phyloP scores from a whole-genome alignment of 495 filamentous ascomycete species.

The Immersiella caudata region DNA sequence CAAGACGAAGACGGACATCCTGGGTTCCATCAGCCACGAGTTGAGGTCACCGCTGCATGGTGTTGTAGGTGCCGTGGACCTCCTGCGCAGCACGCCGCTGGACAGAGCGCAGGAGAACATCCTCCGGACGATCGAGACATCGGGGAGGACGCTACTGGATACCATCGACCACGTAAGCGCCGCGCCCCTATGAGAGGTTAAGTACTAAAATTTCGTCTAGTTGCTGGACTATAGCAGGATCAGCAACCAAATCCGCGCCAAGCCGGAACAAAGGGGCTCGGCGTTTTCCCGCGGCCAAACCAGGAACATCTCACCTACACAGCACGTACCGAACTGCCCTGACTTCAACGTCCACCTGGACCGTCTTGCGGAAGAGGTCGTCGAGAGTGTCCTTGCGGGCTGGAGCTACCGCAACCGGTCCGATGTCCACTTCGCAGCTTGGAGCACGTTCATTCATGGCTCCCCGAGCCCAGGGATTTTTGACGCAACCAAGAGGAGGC shows the following conservation, averaged over 20 bases:
- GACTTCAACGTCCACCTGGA: conserved; percentile 42
- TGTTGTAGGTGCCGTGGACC: conserved; percentile 69
- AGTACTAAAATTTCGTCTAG: conserved; percentile 20
- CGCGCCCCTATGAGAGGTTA: conserved; percentile 1
- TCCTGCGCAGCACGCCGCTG: conserved; percentile 62
- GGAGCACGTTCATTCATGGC: not conserved
- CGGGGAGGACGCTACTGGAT: conserved; percentile 73
- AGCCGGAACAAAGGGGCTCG: conserved; percentile 21
- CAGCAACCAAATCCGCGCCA: conserved; percentile 45
- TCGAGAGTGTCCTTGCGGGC: conserved; percentile 62
- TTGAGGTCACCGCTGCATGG: conserved; percentile 78
- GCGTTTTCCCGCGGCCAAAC: not conserved
- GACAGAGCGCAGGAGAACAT: conserved; percentile 61
- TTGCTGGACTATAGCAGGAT: conserved; percentile 71
- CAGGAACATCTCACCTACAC: conserved; percentile 1
- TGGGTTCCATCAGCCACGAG: conserved; percentile 75
- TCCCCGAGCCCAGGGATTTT: not conserved
- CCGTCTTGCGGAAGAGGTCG: conserved; percentile 59
- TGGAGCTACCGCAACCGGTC: conserved; percentile 40
- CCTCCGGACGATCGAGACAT: conserved; percentile 70
- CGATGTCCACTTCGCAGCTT: conserved; percentile 25
- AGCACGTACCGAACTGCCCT: not conserved
- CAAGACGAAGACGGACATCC: conserved; percentile 67
- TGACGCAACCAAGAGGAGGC: not conserved
- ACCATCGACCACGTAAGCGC: conserved; percentile 69